A percentile compares a stretch with the other conserved stretches of the same genome.
Conservation (phyloP, 805 yeast genomes). For the Kazachstania psychrophila region DNA sequence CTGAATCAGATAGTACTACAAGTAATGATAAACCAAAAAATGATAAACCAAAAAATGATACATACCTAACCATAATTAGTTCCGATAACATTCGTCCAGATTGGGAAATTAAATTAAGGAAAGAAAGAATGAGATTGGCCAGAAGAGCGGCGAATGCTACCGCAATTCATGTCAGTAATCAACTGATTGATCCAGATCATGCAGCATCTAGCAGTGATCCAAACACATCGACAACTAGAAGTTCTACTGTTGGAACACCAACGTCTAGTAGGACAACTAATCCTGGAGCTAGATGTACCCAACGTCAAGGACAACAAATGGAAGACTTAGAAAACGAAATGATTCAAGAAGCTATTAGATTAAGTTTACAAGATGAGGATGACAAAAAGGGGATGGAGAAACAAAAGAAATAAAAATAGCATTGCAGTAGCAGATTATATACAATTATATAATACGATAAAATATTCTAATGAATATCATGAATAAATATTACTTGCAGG, state of each 20-base stretch:
- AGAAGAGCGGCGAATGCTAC: slow-evolving; percentile 89
- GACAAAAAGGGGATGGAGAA: not conserved
- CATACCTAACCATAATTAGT: slow-evolving; percentile 38
- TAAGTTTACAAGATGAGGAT: slow-evolving; percentile 50
- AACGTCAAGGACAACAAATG: slow-evolving; percentile 19
- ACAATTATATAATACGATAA: not conserved
- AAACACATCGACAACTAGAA: slow-evolving; percentile 13
- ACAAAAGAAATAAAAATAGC: not conserved
- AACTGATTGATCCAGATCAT: slow-evolving; percentile 38
- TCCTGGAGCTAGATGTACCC: slow-evolving; percentile 7
- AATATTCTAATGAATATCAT: no score
- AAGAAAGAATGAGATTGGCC: slow-evolving; percentile 70
- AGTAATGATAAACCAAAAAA: not conserved
- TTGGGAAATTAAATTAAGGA: slow-evolving; percentile 69
- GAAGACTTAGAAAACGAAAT: slow-evolving; percentile 57
- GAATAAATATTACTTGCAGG: no score
- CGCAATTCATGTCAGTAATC: slow-evolving; percentile 82
- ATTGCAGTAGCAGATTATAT: not conserved
- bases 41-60: not conserved
- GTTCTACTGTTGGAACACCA: slow-evolving; percentile 10
- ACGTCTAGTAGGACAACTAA: slow-evolving; percentile 2
- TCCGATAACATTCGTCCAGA: slow-evolving; percentile 84
- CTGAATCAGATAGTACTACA: not conserved
- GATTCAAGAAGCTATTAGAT: slow-evolving; percentile 75
- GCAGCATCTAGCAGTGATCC: slow-evolving; percentile 2